phyloP scores from a whole-genome alignment of 805 yeast genomes.

The Sugiyamaella lignohabitans region DNA sequence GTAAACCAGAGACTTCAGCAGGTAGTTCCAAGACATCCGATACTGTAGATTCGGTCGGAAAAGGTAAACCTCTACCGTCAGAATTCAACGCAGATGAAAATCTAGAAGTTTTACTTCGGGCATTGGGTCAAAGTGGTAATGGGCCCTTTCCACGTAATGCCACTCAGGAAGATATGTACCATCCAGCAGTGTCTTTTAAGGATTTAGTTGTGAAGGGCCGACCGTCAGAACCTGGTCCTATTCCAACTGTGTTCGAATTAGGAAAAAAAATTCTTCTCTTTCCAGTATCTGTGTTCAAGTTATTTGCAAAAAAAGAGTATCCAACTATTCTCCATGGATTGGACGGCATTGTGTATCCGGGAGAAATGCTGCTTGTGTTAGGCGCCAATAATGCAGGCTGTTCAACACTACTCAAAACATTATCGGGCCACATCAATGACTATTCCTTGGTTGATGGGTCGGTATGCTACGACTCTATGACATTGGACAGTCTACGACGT shows the following conservation, averaged over 20 bases:
- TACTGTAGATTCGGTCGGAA: too few species aligned
- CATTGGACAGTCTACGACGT: slow-evolving; percentile 53
- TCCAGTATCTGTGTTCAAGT: not conserved
- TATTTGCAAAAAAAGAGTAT: not conserved
- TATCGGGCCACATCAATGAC: slow-evolving; percentile 50
- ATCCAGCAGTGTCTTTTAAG: not conserved
- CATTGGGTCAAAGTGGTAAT: not conserved
- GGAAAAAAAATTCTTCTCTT: not conserved
- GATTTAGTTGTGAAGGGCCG: not conserved
- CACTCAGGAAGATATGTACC: not conserved
- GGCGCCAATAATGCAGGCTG: slow-evolving; percentile 81
- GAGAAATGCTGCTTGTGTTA: slow-evolving; percentile 62
- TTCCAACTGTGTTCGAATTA: not conserved
- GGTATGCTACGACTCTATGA: slow-evolving; percentile 55
- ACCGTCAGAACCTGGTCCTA: not conserved
- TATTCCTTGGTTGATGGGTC: slow-evolving; percentile 47
- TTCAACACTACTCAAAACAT: slow-evolving; percentile 58
- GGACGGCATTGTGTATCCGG: slow-evolving; percentile 42
- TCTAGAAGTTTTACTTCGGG: not conserved
- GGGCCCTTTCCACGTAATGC: not conserved
- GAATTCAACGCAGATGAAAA: not conserved
- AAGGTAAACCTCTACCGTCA: too few species aligned
- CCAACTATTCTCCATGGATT: slow-evolving; percentile 10
- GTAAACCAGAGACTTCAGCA: too few species aligned
- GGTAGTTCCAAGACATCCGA: too few species aligned